Conservation (phyloP, 805 yeast genomes). For the Pichia paraexigua region DNA sequence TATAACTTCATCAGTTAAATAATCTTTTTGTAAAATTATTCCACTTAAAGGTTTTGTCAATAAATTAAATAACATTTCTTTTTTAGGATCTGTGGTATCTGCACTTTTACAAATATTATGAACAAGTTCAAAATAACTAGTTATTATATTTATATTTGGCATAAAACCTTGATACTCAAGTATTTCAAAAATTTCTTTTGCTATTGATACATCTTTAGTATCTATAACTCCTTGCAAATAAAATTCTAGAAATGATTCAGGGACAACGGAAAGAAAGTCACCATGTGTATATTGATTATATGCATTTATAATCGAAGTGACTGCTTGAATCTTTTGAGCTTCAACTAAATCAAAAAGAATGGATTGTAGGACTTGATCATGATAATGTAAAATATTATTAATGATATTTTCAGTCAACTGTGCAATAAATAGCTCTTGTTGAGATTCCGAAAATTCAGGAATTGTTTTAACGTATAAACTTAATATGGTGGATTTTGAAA, state of each 20-base stretch:
- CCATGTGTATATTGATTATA: constrained; percentile 3
- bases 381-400: constrained; percentile 10
- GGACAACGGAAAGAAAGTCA: background rate
- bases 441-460: background rate
- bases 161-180: constrained; percentile 6
- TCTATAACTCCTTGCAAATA: background rate
- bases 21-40: constrained; percentile 7
- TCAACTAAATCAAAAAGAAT: constrained; percentile 1
- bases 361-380: constrained; percentile 7
- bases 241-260: background rate
- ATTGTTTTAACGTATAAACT: constrained; percentile 5
- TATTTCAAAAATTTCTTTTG: constrained; percentile 12
- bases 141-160: constrained; percentile 13
- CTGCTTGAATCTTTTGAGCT: background rate
- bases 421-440: background rate
- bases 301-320: constrained; percentile 2
- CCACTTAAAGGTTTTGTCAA: constrained; percentile 14
- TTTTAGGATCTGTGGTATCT: constrained; percentile 12
- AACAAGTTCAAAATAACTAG: constrained; percentile 14
- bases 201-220: constrained; percentile 14
- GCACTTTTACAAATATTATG: constrained; percentile 11
- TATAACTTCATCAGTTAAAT: constrained; percentile 8
- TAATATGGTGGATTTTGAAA: background rate
- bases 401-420: constrained; percentile 5
- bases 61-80: constrained; percentile 20